Conservation (phyloP, 108 stramenopile species). For the Phaeodactylum tricornutum region DNA sequence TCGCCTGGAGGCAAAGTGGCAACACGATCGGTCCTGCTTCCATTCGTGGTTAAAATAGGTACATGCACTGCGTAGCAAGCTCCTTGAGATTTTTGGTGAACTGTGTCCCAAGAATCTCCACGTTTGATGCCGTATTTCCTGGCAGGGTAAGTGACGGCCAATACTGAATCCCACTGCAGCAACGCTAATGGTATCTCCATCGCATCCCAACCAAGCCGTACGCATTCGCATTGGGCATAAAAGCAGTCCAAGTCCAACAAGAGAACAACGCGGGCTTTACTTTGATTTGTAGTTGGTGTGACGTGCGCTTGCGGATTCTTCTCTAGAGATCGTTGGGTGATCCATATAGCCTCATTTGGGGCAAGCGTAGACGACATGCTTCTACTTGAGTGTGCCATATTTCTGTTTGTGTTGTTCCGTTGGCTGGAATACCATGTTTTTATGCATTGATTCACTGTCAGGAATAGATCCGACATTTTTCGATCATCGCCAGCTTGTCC, state of each 20-base stretch:
- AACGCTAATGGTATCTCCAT: constrained; percentile 35
- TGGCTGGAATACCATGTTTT: too few species aligned
- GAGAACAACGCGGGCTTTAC: constrained; percentile 43
- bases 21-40: constrained; percentile 2
- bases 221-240: constrained; percentile 80
- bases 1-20: not conserved
- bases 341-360: too few species aligned
- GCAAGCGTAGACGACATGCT: too few species aligned
- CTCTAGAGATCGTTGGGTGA: too few species aligned
- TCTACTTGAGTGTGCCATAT: too few species aligned
- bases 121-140: constrained; percentile 53
- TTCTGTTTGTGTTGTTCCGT: too few species aligned
- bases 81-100: constrained; percentile 31
- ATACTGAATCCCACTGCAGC: constrained; percentile 70
- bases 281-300: not conserved
- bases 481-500: too few species aligned
- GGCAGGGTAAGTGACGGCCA: constrained; percentile 83
- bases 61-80: constrained; percentile 16
- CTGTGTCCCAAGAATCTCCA: constrained; percentile 61
- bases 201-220: constrained; percentile 52
- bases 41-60: constrained; percentile 6
- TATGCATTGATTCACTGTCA: too few species aligned
- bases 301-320: too few species aligned
- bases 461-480: too few species aligned
- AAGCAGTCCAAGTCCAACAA: constrained; percentile 87